Evolutionary conservation across 805 yeast genomes (phyloP), one percentile per base, ranked within the genome.

Genomic region (Cephaloascus albidus): DNA sequence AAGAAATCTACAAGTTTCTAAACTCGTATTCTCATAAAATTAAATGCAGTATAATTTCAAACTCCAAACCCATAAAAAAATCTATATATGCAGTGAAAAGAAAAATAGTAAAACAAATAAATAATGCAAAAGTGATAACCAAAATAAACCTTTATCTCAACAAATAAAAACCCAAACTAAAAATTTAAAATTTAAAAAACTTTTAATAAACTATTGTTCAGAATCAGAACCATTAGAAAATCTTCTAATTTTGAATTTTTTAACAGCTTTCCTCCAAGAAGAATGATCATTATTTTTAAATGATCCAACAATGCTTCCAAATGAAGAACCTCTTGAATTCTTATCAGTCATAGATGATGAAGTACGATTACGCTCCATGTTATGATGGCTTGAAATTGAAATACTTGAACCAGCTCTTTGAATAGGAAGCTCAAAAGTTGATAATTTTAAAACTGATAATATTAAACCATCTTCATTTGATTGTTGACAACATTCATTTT

Each of bases 201-300:
- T n/a, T n/a, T n/a, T n/a, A n/a, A n/a, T n/a, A n/a, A n/a, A 31
- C 33, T 31, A 16, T 10, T 31, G 33, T 6, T 31, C 33, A 16
- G 33, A 16, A 8, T 31, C 33, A 14, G 33, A 31, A n/a, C 17
- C 6, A 18, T 33, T 33, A 20, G 36, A 33, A 16, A 53, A 55
- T 30, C 68, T 47, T 36, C 69, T 48, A 26, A 58, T 45, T 37
- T 52, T 55, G 39, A 62, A 53, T 44, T 55, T 60, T 47, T 51
- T 54, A 36, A 52, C 57, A 14, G 58, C 52, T 37, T 48, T 57
- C 38, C 49, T 52, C 51, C 57, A 54, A 36, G 49, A 53, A 6
- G 51, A 43, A 43, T 49, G 51, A 36, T 59, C 65, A 35, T 45
- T 46, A 36, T 42, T 40, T 45, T 52, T 54, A 33, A 60, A 44